These are phyloP conservation scores for Tirmania nivea DNA, from an alignment of 495 filamentous ascomycete genomes.

Conservation along the genomic window DNA sequence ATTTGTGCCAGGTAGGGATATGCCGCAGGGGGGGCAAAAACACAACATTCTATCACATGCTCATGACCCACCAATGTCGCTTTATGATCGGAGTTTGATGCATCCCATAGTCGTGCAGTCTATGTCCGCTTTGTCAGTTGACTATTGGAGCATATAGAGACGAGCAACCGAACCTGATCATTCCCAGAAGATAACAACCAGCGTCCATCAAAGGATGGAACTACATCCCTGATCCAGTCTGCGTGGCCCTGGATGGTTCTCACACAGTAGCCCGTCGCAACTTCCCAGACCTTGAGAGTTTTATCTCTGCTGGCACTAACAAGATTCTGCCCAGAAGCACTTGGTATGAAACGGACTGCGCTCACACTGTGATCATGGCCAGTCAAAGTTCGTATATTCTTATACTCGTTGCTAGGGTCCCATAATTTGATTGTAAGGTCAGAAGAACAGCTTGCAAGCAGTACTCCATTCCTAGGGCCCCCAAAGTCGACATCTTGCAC, in stretches of 20 bases:
- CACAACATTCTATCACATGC: slow-evolving; percentile 71
- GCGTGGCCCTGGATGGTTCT: slow-evolving; percentile 60
- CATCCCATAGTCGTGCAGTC: slow-evolving; percentile 69
- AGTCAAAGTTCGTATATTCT: slow-evolving; percentile 78
- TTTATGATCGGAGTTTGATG: slow-evolving; percentile 51
- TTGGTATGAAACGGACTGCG: slow-evolving; percentile 72
- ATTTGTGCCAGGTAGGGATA: slow-evolving; percentile 58
- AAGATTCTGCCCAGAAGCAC: slow-evolving; percentile 52
- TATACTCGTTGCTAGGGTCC: slow-evolving; percentile 87
- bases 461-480: slow-evolving; percentile 60
- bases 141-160: background rate
- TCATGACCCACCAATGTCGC: slow-evolving; percentile 73
- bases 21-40: slow-evolving; percentile 59
- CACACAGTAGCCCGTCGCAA: slow-evolving; percentile 78
- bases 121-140: slow-evolving; percentile 4
- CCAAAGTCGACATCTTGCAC: slow-evolving; percentile 85
- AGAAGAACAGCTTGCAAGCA: slow-evolving; percentile 75
- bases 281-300: slow-evolving; percentile 75
- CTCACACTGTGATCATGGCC: slow-evolving; percentile 88
- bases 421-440: slow-evolving; percentile 92
- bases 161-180: slow-evolving; percentile 30
- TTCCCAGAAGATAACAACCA: slow-evolving; percentile 64
- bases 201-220: slow-evolving; percentile 59
- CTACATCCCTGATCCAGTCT: slow-evolving; percentile 82
- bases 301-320: slow-evolving; percentile 67